Percentiles rank a stretch among this genome's conserved stretches.
Evolutionary conservation across 169 alveolate genomes (phyloP).

Genomic region (Haemoproteus tartakovskyi): DNA sequence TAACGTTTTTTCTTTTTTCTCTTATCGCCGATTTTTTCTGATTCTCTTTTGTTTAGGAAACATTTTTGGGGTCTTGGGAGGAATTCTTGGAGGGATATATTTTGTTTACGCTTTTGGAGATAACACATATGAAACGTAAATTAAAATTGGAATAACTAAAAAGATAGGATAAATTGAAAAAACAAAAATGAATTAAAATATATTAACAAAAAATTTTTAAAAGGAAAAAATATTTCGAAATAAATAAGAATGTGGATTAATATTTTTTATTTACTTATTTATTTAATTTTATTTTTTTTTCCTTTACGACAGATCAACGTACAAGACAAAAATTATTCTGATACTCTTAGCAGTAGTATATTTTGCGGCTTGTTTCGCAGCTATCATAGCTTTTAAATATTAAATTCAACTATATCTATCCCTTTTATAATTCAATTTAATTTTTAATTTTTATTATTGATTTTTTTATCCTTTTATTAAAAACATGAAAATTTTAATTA

Average conservation of each 20-base stretch:
- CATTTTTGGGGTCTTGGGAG: slow-evolving; percentile 40
- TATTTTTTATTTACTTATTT: not conserved
- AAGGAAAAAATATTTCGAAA: too few species aligned
- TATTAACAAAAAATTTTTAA: not conserved
- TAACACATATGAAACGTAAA: slow-evolving; percentile 11
- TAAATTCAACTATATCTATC: too few species aligned
- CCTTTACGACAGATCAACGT: too few species aligned
- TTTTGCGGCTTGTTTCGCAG: too few species aligned
- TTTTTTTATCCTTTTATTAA: too few species aligned
- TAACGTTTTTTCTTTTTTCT: not conserved
- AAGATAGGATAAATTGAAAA: not conserved
- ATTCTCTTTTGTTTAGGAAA: slow-evolving; percentile 14
- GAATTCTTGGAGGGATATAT: slow-evolving; percentile 17
- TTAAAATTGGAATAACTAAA: not conserved
- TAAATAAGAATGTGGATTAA: too few species aligned
- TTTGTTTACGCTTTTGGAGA: slow-evolving; percentile 16
- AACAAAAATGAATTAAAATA: not conserved
- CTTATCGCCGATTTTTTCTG: not conserved
- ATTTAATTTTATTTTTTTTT: slow-evolving; percentile 4
- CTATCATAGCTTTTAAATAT: too few species aligned
- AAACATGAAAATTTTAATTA: too few species aligned
- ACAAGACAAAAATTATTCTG: too few species aligned
- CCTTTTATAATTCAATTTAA: too few species aligned
- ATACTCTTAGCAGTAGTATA: too few species aligned
- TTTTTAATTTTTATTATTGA: too few species aligned